Conservation (phyloP, 208 protist genomes). For the Ichthyophonus hoferi region DNA sequence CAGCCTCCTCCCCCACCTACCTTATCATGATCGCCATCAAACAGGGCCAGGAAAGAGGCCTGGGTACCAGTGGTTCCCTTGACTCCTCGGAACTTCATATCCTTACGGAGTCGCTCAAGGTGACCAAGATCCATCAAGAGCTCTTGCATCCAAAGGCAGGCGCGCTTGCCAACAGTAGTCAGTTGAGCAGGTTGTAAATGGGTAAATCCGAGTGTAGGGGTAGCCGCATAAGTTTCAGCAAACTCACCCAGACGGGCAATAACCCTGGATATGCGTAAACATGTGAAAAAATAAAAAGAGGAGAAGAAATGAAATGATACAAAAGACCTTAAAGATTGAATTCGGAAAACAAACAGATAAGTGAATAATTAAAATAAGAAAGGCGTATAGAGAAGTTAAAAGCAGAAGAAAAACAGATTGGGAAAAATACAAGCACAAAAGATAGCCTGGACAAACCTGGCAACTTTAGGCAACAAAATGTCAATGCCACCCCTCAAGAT, state of each 20-base stretch:
- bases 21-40: constrained; percentile 57
- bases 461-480: constrained; percentile 46
- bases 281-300: constrained; percentile 9
- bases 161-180: constrained; percentile 66
- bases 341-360: too few species aligned
- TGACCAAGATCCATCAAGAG: constrained; percentile 52
- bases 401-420: too few species aligned
- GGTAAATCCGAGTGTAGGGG: constrained; percentile 64
- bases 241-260: constrained; percentile 24
- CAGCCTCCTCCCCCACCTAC: not conserved
- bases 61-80: constrained; percentile 67
- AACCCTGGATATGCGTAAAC: not conserved
- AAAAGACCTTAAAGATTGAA: too few species aligned
- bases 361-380: too few species aligned
- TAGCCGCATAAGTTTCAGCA: constrained; percentile 44
- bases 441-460: too few species aligned
- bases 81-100: constrained; percentile 33
- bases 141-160: constrained; percentile 62
- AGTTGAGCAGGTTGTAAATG: constrained; percentile 66
- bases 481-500: constrained; percentile 51
- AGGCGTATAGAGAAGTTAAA: too few species aligned
- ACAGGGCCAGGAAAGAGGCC: constrained; percentile 58
- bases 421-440: too few species aligned
- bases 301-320: too few species aligned
- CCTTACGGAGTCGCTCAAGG: constrained; percentile 12